Evolutionary conservation across 306 rosid genomes (phyloP).

Genomic region (Malus orientalis): DNA sequence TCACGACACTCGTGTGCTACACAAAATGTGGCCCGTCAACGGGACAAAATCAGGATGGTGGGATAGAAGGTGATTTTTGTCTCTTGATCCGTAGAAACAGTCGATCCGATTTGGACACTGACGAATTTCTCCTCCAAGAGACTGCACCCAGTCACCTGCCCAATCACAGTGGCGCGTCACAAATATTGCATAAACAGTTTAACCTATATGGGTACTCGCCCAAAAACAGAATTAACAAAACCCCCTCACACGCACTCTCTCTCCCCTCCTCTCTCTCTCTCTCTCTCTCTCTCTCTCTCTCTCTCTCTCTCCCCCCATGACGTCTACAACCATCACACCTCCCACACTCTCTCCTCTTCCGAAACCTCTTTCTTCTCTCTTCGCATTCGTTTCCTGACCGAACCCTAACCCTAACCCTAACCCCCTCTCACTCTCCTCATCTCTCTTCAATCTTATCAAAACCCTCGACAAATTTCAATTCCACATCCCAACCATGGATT

Average conservation of each 20-base stretch:
- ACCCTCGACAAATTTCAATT: conserved; percentile 11
- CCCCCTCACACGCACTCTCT: not conserved
- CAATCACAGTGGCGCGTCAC: conserved; percentile 1
- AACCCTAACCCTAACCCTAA: conserved; percentile 60
- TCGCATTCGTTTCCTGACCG: conserved; percentile 20
- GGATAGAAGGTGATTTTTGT: no score
- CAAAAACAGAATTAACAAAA: not conserved
- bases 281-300: not conserved
- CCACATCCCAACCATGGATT: conserved; percentile 48
- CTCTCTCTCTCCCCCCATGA: not conserved
- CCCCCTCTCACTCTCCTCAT: conserved; percentile 7
- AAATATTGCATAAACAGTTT: not conserved
- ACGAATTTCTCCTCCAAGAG: not conserved
- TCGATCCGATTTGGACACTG: no score
- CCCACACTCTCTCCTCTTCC: conserved; percentile 14
- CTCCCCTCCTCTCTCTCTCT: not conserved
- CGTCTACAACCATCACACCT: not conserved
- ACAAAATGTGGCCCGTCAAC: no score
- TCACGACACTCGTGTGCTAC: no score
- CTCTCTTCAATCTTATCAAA: not conserved
- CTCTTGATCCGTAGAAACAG: no score
- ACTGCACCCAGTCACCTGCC: not conserved
- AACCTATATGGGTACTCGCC: not conserved
- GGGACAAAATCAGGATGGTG: no score
- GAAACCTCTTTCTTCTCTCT: conserved; percentile 11